Evolutionary conservation across 2,329 filamentous ascomycete species (phyloP).

Genomic region (Amesomyces nigricolor): DNA sequence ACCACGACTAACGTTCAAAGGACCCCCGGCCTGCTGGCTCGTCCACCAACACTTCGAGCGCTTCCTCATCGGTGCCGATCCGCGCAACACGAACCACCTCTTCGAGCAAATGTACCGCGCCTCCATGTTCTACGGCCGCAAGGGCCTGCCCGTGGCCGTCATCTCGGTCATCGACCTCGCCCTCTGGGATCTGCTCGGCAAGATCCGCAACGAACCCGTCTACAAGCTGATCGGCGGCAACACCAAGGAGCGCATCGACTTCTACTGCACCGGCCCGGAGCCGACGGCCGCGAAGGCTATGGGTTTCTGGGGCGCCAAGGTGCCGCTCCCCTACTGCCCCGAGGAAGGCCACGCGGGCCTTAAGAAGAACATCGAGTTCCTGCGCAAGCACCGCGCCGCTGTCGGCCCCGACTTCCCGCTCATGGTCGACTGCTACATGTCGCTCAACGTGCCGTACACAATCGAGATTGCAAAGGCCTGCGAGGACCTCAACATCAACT

Average conservation of each 20-base stretch:
- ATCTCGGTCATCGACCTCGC: constrained; percentile 94
- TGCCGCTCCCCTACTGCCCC: constrained; percentile 82
- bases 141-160: constrained; percentile 81
- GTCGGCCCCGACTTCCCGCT: constrained; percentile 88
- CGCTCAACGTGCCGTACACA: constrained; percentile 84
- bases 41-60: constrained; percentile 89
- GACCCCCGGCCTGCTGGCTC: constrained; percentile 89
- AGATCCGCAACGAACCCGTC: constrained; percentile 86
- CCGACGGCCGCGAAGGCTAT: constrained; percentile 73
- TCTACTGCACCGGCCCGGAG: constrained; percentile 92
- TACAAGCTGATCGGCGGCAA: constrained; percentile 91
- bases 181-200: constrained; percentile 86
- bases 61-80: constrained; percentile 84
- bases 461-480: constrained; percentile 84
- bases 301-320: constrained; percentile 89
- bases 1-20: constrained; percentile 32
- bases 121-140: constrained; percentile 95
- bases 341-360: constrained; percentile 79
- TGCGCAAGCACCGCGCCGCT: constrained; percentile 74
- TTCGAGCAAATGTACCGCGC: constrained; percentile 96
- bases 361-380: constrained; percentile 83
- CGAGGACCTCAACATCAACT: constrained; percentile 82
- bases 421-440: constrained; percentile 98
- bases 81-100: constrained; percentile 81
- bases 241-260: constrained; percentile 76